Evolutionary conservation across 805 yeast species (phyloP).

Genomic region (Metschnikowia kunwiensis): DNA sequence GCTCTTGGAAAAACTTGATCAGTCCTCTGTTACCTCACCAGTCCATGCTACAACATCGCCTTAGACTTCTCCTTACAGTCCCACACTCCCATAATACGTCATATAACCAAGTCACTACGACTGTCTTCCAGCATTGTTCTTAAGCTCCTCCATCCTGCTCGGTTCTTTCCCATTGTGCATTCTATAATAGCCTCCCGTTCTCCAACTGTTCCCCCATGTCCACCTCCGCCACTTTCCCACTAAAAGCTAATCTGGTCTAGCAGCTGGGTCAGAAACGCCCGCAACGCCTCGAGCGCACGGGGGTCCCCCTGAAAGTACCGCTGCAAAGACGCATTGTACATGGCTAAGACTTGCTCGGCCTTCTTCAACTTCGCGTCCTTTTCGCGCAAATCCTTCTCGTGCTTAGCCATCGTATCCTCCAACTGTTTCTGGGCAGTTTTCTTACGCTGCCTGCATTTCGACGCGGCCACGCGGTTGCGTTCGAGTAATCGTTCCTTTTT

Average conservation of each 20-base stretch:
- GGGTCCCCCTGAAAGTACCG: constrained; percentile 16
- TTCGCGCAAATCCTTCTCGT: constrained; percentile 42
- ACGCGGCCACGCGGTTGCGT: constrained; percentile 65
- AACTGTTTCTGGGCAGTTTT: constrained; percentile 66
- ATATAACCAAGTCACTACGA: no score
- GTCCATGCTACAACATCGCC: no score
- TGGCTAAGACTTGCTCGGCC: constrained; percentile 21
- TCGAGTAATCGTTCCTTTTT: constrained; percentile 61
- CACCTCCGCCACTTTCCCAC: no score
- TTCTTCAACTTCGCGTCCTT: constrained; percentile 20
- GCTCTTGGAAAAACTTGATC: no score
- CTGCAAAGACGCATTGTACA: constrained; percentile 21
- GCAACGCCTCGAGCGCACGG: constrained; percentile 14
- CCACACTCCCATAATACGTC: no score
- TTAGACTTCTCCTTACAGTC: no score
- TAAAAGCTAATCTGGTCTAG: no score
- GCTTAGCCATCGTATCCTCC: constrained; percentile 54
- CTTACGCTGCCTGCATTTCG: constrained; percentile 64
- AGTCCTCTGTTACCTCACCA: no score
- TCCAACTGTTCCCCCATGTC: no score
- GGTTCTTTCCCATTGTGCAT: no score
- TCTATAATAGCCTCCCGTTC: not conserved
- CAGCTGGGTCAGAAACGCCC: constrained; percentile 9
- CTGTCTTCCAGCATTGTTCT: no score
- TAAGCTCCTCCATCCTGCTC: no score